These are phyloP conservation scores for Paxillus involutus DNA, from an alignment of 768 basidiomycete genomes.

Conservation along the genomic window DNA sequence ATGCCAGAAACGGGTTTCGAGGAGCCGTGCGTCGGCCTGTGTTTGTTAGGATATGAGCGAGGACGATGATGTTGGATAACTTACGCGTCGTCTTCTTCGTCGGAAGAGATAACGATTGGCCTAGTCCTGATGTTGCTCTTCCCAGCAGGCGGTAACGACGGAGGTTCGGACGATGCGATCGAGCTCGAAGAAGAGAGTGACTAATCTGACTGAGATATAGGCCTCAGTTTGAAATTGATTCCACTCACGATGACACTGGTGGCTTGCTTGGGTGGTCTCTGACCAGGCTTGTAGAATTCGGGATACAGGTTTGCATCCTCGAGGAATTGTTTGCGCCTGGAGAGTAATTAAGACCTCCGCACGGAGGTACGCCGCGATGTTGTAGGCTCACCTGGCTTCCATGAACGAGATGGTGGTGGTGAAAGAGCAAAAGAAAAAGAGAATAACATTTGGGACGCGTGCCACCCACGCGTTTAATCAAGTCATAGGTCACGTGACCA, in stretches of 20 bases:
- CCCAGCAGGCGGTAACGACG: constrained; percentile 11
- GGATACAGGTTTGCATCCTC: constrained; percentile 27
- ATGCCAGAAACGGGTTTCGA: not conserved
- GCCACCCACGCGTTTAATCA: constrained; percentile 10
- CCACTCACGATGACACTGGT: constrained; percentile 23
- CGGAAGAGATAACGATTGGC: constrained; percentile 31
- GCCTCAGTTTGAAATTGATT: not conserved
- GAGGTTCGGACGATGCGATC: constrained; percentile 19
- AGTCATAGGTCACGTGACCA: no score
- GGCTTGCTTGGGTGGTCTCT: constrained; percentile 8
- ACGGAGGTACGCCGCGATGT: no score
- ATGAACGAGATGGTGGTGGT: constrained; percentile 11
- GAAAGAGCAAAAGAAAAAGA: not conserved
- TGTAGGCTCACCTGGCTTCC: constrained; percentile 25
- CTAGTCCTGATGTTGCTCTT: constrained; percentile 9
- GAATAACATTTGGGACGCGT: constrained; percentile 22
- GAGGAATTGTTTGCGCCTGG: constrained; percentile 28
- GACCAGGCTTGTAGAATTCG: constrained; percentile 26
- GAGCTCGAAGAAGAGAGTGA: constrained; percentile 18
- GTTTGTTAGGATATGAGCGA: constrained; percentile 5
- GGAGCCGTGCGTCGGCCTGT: constrained; percentile 3
- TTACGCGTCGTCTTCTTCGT: constrained; percentile 23
- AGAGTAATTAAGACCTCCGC: not conserved
- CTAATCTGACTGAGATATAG: constrained; percentile 8
- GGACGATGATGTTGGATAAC: not conserved